Evolutionary conservation across 2,329 filamentous ascomycete species (phyloP), one percentile per base, ranked within the genome.

Genomic region (Anthostomella pinea): DNA sequence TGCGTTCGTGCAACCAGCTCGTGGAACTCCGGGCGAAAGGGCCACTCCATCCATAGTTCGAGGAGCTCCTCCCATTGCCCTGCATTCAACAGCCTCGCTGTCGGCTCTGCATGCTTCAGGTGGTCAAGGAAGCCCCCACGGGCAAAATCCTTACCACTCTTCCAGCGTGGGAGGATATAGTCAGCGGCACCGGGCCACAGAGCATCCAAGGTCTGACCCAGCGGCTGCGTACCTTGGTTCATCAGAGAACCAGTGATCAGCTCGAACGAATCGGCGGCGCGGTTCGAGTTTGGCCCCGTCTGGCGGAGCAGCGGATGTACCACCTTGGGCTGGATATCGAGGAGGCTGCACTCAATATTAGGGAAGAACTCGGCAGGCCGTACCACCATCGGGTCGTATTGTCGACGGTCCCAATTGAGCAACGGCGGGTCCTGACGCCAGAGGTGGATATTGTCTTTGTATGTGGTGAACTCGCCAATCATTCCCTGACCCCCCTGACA

Each of bases 331-430:
- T 81, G 75, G 40, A 87, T 67, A 57, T 89, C 85, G 11, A 89
- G 57, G 3, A 91, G 73, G 8, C 68, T 63, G 37, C 78, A 67
- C 6, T 69, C 64, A 7, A 69, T 60, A 16, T 72, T 67, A 2
- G 87, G 87, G 57, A 72, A 87, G 52, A 87, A 83, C 47, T 95
- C 89, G 1, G 72, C 53, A 0, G 61, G 33, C 4, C 67, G 42
- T 3, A 77, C 73, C 16, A 67, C 60, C 11, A 95, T 67, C 0
- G 87, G 85, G 52, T 95, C 87, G 52, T 78, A 80, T 2, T 68
- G 64, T 11, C 89, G 79, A 2, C 75, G 71, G 59, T 95, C 87
- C 79, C 82, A 90, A 17, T 69, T 52, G 3, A 91, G 59, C 1
- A 72, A 51, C 0, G 79, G 74, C 2, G 71, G 67, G 0, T 68